Percentiles rank a stretch among this genome's conserved stretches.
phyloP scores from a whole-genome alignment of 2,329 filamentous ascomycete species.

The Claviceps humidiphila region DNA sequence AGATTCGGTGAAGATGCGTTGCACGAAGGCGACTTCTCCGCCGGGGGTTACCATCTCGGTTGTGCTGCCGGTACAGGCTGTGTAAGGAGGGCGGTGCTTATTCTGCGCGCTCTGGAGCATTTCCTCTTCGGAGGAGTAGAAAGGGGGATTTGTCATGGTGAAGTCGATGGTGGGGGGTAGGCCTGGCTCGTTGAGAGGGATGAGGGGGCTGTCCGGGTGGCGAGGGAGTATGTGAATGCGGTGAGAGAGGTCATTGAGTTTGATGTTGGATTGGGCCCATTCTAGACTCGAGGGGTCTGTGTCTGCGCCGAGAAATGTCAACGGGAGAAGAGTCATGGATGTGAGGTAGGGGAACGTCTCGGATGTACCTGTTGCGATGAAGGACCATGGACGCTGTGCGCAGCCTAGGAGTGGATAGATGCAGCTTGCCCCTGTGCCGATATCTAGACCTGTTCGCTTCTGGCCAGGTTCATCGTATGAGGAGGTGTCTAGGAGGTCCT shows the following conservation, averaged over 20 bases:
- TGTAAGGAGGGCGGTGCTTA: constrained; percentile 56
- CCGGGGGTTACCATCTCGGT: constrained; percentile 77
- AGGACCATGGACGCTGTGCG: constrained; percentile 57
- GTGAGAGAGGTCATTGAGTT: constrained; percentile 47
- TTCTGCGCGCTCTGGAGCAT: constrained; percentile 49
- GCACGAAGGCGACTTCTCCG: constrained; percentile 65
- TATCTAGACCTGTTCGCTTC: constrained; percentile 60
- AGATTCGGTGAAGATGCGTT: constrained; percentile 58
- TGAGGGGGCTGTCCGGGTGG: constrained; percentile 35
- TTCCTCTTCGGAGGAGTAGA: constrained; percentile 66
- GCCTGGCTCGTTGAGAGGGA: constrained; percentile 46
- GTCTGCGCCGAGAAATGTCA: constrained; percentile 30
- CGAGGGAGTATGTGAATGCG: constrained; percentile 53
- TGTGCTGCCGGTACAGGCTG: constrained; percentile 62
- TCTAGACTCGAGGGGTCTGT: constrained; percentile 58
- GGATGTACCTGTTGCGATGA: constrained; percentile 46
- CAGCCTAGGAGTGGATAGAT: constrained; percentile 84
- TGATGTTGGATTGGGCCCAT: constrained; percentile 55
- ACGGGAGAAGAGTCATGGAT: not conserved
- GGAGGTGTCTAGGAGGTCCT: constrained; percentile 64
- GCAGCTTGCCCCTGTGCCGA: constrained; percentile 81
- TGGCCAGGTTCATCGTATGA: constrained; percentile 33
- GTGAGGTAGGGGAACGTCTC: not conserved
- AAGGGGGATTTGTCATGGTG: constrained; percentile 88
- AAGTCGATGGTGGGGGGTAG: constrained; percentile 57